Evolutionary conservation across 176 grass and related monocot species (phyloP).

Genomic region (Themeda triandra): DNA sequence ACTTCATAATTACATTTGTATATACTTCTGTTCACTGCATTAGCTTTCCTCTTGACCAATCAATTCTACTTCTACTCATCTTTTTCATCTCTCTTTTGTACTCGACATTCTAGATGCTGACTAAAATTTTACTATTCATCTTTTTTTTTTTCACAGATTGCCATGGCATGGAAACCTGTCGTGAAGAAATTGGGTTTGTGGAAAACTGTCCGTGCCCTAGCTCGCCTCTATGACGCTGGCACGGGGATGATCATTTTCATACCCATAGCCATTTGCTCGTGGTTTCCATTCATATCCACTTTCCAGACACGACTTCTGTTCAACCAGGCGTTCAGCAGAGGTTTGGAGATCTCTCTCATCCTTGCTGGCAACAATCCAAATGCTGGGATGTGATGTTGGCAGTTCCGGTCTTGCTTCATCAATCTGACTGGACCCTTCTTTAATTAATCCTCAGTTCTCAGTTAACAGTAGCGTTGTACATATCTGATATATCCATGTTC

Average conservation of each 20-base stretch:
- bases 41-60: not conserved
- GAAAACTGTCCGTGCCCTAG: conserved; percentile 61
- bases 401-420: not conserved
- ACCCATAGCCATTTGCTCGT: conserved; percentile 66
- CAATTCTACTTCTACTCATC: not conserved
- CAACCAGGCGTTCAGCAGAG: conserved; percentile 95
- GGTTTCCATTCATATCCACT: conserved; percentile 85
- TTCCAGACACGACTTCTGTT: conserved; percentile 92
- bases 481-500: conserved; percentile 37
- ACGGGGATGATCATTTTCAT: conserved; percentile 75
- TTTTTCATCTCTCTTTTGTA: not conserved
- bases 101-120: not conserved
- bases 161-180: conserved; percentile 70
- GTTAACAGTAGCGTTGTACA: conserved; percentile 36
- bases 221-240: conserved; percentile 69
- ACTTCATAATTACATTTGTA: not conserved
- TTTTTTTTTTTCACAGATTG: conserved; percentile 48
- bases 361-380: conserved; percentile 93
- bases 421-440: not conserved
- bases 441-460: not conserved
- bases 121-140: not conserved
- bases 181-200: conserved; percentile 59
- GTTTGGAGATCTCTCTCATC: conserved; percentile 95
- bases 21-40: not conserved
- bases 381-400: conserved; percentile 42